A percentile compares a stretch with the other conserved stretches of the same genome.
These are phyloP conservation scores for Leptomonas pyrrhocoris DNA, from an alignment of 208 protist species.

Conservation along the genomic window DNA sequence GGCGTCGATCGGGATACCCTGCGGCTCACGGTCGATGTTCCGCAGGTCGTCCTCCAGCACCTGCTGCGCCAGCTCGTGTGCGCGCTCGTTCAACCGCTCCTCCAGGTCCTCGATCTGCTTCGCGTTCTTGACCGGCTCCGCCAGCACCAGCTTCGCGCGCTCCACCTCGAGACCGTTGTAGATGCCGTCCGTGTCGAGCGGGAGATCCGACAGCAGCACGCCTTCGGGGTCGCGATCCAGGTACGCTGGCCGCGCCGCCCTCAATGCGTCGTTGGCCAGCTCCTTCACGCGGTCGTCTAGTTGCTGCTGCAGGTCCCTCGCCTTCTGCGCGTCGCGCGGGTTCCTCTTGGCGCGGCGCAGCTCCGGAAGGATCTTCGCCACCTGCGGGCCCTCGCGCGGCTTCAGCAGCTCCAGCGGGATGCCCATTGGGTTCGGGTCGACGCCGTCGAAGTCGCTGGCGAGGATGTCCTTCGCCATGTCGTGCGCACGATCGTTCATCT, in stretches of 20 bases:
- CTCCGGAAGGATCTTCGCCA: constrained; percentile 63
- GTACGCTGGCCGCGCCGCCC: constrained; percentile 47
- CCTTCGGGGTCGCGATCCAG: constrained; percentile 60
- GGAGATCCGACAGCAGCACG: constrained; percentile 57
- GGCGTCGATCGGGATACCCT: constrained; percentile 49
- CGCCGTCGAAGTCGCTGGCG: constrained; percentile 60
- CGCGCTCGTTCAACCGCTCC: constrained; percentile 66
- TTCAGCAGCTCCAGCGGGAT: constrained; percentile 67
- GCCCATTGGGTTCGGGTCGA: constrained; percentile 54
- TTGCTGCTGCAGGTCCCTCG: constrained; percentile 48
- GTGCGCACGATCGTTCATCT: constrained; percentile 66
- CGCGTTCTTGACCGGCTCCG: constrained; percentile 51
- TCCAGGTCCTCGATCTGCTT: constrained; percentile 63
- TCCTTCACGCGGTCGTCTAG: constrained; percentile 60
- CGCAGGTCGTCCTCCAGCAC: constrained; percentile 63
- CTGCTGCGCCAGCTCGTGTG: constrained; percentile 57
- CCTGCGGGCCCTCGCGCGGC: constrained; percentile 52
- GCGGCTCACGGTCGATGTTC: constrained; percentile 45
- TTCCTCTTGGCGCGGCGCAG: constrained; percentile 64
- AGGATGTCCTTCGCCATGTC: constrained; percentile 55
- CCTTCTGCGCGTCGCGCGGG: constrained; percentile 40
- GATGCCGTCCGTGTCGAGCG: constrained; percentile 64
- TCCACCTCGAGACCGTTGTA: constrained; percentile 70
- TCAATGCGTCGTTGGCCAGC: constrained; percentile 53
- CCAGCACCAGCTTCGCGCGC: constrained; percentile 68